Percentiles rank a stretch among this genome's conserved stretches.
Conservation (phyloP, 495 filamentous ascomycete genomes). For the Pseudoneurospora amorphoporcata region DNA sequence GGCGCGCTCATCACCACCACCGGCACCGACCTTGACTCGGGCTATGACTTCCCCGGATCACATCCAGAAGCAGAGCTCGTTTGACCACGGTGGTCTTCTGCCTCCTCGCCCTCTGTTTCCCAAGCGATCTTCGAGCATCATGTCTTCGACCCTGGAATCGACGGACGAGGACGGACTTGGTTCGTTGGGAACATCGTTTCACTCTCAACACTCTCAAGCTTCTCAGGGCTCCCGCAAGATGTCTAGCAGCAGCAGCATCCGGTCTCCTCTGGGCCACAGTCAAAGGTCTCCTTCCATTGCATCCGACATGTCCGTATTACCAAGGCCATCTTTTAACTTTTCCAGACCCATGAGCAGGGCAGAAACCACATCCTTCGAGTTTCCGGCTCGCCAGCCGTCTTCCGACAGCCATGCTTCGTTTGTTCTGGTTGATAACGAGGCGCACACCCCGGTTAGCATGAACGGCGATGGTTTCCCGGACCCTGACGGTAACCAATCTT, state of each 20-base stretch:
- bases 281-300: conserved; percentile 69
- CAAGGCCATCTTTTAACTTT: conserved; percentile 80
- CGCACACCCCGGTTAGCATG: conserved; percentile 54
- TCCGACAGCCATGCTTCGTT: conserved; percentile 55
- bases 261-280: conserved; percentile 49
- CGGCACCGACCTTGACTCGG: conserved; percentile 4
- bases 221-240: conserved; percentile 40
- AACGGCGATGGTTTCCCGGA: conserved; percentile 50
- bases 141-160: conserved; percentile 32
- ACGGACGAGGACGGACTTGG: conserved; percentile 28
- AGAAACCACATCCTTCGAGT: conserved; percentile 52
- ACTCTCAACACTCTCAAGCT: conserved; percentile 15
- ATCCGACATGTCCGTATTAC: conserved; percentile 59
- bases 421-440: conserved; percentile 46
- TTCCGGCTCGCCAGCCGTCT: conserved; percentile 46
- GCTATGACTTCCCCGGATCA: conserved; percentile 28
- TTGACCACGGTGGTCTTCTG: conserved; percentile 28
- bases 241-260: conserved; percentile 53
- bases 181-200: conserved; percentile 29
- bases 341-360: conserved; percentile 80
- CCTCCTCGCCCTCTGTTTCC: conserved; percentile 37
- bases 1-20: conserved; percentile 11
- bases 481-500: conserved; percentile 1
- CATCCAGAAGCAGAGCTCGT: conserved; percentile 25
- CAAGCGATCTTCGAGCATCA: conserved; percentile 36